Evolutionary conservation across 2,329 filamentous ascomycete genomes (phyloP), one percentile per base, ranked within the genome.

Genomic region (Incumbomyces lentus): DNA sequence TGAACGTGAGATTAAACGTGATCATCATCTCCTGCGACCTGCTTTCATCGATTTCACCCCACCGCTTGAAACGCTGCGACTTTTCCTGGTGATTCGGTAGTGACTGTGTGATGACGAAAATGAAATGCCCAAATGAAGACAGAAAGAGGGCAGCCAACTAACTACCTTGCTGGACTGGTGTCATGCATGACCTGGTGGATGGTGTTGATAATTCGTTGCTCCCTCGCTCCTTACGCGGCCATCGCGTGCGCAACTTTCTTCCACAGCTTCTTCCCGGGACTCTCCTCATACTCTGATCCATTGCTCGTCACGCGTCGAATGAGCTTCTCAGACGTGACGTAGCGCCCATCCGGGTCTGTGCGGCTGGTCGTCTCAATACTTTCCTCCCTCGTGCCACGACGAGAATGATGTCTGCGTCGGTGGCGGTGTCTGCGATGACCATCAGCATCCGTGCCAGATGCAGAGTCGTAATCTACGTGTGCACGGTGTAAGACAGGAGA

Each of bases 361-460:
- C 42, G 17, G 13, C n/a, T 37, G 13, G 16, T 37, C 13, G 42
- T 45, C 18, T 45, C 42, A 30, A 37, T 45, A 4, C 26, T 34
- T 22, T 45, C 42, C 31, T 45, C 42, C 34, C 33, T 45, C 13
- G 22, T 31, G 6, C 22, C 42, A 45, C 30, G 42, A 16, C 42
- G 18, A 19, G 33, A 31, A 16, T 45, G 42, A 45, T 45, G 42
- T 31, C 42, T 17, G 14, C 42, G 16, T 18, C 42, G 36, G 17
- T 45, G 42, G 3, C 42, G 18, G 17, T 45, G 42, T 30, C 42
- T 12, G 8, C 42, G 42, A 30, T 38, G 42, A 11, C 41, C 41
- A 38, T 45, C 42, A 18, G 34, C 22, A 14, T 45, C 42, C 7
- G 42, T 45, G 32, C 42, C 42, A 29, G 42, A 45, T 8, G 6